Percentiles rank a stretch among this genome's conserved stretches.
Conservation (phyloP, 2,329 filamentous ascomycete species). For the Hypoxylon sp. region DNA sequence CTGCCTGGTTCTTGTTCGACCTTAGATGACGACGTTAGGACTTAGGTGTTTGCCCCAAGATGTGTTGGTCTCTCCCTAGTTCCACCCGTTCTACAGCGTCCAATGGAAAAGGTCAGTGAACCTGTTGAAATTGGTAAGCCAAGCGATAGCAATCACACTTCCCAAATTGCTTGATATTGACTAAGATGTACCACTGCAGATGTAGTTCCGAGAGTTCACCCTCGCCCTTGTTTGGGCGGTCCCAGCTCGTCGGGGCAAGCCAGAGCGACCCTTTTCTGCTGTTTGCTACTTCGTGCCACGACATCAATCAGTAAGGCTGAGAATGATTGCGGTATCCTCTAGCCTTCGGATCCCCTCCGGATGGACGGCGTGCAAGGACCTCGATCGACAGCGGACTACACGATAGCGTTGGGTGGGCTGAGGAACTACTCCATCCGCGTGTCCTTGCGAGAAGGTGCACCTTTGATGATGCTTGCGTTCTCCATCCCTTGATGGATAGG, state of each 20-base stretch:
- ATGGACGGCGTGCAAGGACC: neutral
- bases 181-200: neutral
- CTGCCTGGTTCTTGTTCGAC: neutral
- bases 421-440: neutral
- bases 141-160: neutral
- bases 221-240: neutral
- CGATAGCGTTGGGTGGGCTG: neutral
- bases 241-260: neutral
- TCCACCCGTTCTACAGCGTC: neutral
- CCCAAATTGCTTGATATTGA: neutral
- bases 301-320: constrained; percentile 2
- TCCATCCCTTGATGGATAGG: neutral
- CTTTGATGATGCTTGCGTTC: neutral
- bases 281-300: neutral
- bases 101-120: neutral
- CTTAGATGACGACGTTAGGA: neutral
- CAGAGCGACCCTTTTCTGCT: neutral
- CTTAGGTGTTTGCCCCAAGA: neutral
- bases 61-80: neutral
- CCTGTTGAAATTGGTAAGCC: neutral
- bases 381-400: neutral
- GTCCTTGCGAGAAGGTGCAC: neutral
- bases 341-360: neutral
- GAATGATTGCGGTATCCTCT: neutral
- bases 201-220: neutral